Conservation (phyloP, 345 rosid genomes). For the Boechera retrofracta region DNA sequence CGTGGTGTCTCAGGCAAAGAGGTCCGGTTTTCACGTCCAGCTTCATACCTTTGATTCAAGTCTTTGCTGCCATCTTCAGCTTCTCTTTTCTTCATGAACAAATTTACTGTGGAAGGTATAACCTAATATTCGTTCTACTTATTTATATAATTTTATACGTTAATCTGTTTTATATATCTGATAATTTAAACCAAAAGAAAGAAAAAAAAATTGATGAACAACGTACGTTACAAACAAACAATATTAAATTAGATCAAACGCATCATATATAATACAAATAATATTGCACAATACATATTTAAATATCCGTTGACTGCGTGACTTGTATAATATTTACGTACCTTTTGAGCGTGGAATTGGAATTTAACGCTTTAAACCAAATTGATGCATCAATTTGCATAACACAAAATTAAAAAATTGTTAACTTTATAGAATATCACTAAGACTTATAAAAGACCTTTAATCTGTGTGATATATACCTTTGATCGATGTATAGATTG, state of each 20-base stretch:
- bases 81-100: conserved; percentile 69
- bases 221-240: conserved; percentile 9
- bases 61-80: conserved; percentile 69
- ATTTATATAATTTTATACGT: background rate
- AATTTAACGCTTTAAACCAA: background rate
- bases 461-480: background rate
- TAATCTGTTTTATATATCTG: background rate
- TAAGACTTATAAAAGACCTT: conserved; percentile 1
- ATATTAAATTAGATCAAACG: conserved; percentile 4
- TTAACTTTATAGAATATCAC: background rate
- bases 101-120: conserved; percentile 75
- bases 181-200: background rate
- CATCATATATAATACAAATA: background rate
- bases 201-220: background rate
- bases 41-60: conserved; percentile 70
- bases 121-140: background rate
- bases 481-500: background rate
- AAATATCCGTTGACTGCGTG: background rate
- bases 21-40: conserved; percentile 86
- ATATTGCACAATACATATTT: background rate
- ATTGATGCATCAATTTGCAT: conserved; percentile 16
- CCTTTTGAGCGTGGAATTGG: conserved; percentile 12
- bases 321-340: background rate
- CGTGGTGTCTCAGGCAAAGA: conserved; percentile 80
- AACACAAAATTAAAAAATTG: background rate